Base-by-base conservation (phyloP, 1,139 yeast species). In the Kurtzmaniella quercitrusa region DNA sequence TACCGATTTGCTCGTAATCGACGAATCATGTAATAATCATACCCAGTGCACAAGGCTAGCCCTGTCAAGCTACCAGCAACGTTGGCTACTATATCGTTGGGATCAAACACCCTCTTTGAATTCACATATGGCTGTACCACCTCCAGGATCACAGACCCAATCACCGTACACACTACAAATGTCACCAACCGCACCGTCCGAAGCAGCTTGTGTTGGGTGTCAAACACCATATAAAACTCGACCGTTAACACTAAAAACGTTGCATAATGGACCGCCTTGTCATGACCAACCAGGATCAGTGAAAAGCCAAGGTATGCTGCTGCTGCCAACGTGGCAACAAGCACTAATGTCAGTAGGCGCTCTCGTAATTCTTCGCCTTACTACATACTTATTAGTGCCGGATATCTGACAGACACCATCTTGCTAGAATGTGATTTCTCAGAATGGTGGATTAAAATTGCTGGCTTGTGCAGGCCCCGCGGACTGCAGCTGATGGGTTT, bases 191-290 rank as follows among this genome's bases (percentile, higher is more conserved):
- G 60, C 45, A 76, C 58, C 10, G 67, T 57, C 46, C 71, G 66
- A 48, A 72, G 59, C 8, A 66, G 60, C 44, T 59, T 61, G 38
- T 55, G 57, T n/a, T 51, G 52, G 25, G 69, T 58, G 39, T 79
- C 81, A 43, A 80, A 63, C 8, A 79, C 57, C 66, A 79, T 78
- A 65, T 78, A 81, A 55, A 81, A 77, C 44, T 76, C 77, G 23
- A 65, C 54, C 1, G 85, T 77, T 12, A 81, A 61, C 3, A 77
- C 47, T 46, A 73, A 64, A 55, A 82, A 81, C 21, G 78, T 70
- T 16, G 57, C 41, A 44, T 75, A 75, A 51, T 81, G 87, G 19
- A 78, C 56, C 7, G 67, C 50, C 58, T 81, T 81, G 59, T 81
- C 87, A 55, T 78, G 70, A n/a, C 52, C 50, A 34, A 79, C 51